Evolutionary conservation across 2,329 filamentous ascomycete species (phyloP).

Genomic region (Sarocladium brachiariae): DNA sequence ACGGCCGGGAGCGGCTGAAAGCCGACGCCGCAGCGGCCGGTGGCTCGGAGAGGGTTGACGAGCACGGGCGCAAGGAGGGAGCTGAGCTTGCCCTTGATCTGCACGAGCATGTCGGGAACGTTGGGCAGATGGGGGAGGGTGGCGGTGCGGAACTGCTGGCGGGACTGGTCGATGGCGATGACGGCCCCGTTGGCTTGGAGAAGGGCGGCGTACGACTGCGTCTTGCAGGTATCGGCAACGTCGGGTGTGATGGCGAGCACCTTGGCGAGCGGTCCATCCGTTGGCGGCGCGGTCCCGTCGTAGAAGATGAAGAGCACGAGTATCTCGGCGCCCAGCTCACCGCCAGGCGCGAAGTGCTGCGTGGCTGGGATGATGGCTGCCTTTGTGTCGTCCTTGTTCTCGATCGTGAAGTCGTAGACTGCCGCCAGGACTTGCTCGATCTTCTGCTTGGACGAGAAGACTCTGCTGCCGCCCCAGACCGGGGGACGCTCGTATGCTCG

Average conservation of each 20-base stretch:
- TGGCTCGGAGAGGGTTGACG: background rate
- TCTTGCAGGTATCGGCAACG: slow-evolving; percentile 39
- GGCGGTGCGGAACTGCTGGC: slow-evolving; percentile 12
- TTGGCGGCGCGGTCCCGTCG: slow-evolving; percentile 47
- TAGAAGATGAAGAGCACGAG: slow-evolving; percentile 55
- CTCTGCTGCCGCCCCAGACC: slow-evolving; percentile 36
- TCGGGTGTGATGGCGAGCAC: slow-evolving; percentile 19
- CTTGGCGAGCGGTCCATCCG: slow-evolving; percentile 12
- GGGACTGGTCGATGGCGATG: slow-evolving; percentile 17
- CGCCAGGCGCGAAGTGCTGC: slow-evolving; percentile 22
- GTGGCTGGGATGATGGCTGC: slow-evolving; percentile 53
- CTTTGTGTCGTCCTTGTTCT: slow-evolving; percentile 49
- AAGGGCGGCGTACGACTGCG: slow-evolving; percentile 41
- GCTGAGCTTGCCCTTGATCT: background rate
- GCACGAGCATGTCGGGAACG: slow-evolving; percentile 2
- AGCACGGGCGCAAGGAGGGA: background rate
- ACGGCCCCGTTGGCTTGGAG: slow-evolving; percentile 18
- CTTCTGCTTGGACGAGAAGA: slow-evolving; percentile 26
- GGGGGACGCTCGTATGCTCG: slow-evolving; percentile 28
- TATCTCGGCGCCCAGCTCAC: slow-evolving; percentile 21
- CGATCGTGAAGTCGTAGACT: slow-evolving; percentile 46
- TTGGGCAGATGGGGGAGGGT: slow-evolving; percentile 19
- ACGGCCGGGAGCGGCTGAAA: slow-evolving; percentile 4
- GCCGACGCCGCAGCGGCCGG: background rate
- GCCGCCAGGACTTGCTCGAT: slow-evolving; percentile 35